phyloP scores from a whole-genome alignment of 768 basidiomycete genomes.

The Lactifluus echinatus region DNA sequence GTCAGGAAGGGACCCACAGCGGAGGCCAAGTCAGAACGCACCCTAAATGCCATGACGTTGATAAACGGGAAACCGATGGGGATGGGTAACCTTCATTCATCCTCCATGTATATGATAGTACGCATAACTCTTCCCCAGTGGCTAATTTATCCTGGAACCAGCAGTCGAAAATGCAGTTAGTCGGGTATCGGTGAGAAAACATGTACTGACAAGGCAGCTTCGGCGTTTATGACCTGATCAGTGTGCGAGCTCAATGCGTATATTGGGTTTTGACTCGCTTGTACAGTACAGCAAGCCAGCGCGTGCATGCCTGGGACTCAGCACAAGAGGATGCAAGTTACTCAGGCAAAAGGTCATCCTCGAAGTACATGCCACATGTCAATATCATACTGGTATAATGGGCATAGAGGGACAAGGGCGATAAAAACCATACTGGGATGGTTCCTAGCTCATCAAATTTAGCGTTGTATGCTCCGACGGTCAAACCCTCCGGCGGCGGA shows the following conservation, averaged over 20 bases:
- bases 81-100: neutral
- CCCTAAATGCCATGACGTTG: too few relatives aligned
- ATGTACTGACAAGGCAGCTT: neutral
- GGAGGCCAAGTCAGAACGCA: neutral
- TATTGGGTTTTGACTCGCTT: neutral
- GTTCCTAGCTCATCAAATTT: neutral
- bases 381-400: conserved; percentile 4
- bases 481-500: neutral
- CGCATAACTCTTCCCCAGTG: neutral
- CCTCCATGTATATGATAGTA: neutral
- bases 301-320: neutral
- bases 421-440: conserved; percentile 1
- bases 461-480: neutral
- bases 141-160: neutral
- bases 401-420: neutral
- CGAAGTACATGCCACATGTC: neutral
- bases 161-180: neutral
- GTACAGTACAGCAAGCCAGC: too few relatives aligned
- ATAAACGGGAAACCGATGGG: neutral
- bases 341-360: too few relatives aligned
- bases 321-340: neutral
- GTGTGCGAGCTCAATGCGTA: neutral
- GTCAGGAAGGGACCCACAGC: too few relatives aligned
- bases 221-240: neutral
- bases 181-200: neutral